Percentiles rank a stretch among this genome's conserved stretches.
phyloP scores from a whole-genome alignment of 768 basidiomycete species.

The Pleurotus cornucopiae region DNA sequence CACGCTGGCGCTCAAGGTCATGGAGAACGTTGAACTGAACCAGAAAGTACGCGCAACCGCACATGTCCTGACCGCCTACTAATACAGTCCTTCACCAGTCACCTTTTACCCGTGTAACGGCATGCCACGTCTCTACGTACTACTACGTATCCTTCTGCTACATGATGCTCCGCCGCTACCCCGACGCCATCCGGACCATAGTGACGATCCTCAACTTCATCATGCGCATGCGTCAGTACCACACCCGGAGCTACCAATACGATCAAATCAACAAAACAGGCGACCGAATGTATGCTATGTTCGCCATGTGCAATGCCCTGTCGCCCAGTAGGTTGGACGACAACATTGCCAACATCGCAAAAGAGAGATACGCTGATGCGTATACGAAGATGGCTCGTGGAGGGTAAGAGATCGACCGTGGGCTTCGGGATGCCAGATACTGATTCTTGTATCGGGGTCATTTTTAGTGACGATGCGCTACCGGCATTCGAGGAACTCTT shows the following conservation, averaged over 20 bases:
- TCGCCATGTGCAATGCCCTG: slow-evolving; percentile 89
- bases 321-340: slow-evolving; percentile 93
- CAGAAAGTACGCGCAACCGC: slow-evolving; percentile 57
- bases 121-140: slow-evolving; percentile 93
- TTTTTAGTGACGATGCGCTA: slow-evolving; percentile 60
- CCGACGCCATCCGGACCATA: slow-evolving; percentile 93
- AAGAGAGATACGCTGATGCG: slow-evolving; percentile 93
- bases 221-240: slow-evolving; percentile 93
- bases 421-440: neutral
- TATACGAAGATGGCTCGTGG: slow-evolving; percentile 81
- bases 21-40: slow-evolving; percentile 91
- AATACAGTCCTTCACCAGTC: slow-evolving; percentile 38
- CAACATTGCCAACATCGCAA: slow-evolving; percentile 88
- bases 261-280: slow-evolving; percentile 98
- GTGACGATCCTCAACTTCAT: slow-evolving; percentile 93
- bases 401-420: slow-evolving; percentile 32
- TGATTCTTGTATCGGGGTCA: neutral
- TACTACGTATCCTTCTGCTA: slow-evolving; percentile 98
- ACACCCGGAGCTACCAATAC: slow-evolving; percentile 94
- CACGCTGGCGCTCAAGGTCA: slow-evolving; percentile 88
- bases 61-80: neutral
- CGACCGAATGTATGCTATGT: slow-evolving; percentile 95
- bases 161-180: slow-evolving; percentile 89
- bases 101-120: slow-evolving; percentile 90
- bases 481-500: slow-evolving; percentile 90